These are phyloP conservation scores for Thuidium tamariscinum DNA, from an alignment of 225 moss, liverwort and hornwort species.

Conservation along the genomic window DNA sequence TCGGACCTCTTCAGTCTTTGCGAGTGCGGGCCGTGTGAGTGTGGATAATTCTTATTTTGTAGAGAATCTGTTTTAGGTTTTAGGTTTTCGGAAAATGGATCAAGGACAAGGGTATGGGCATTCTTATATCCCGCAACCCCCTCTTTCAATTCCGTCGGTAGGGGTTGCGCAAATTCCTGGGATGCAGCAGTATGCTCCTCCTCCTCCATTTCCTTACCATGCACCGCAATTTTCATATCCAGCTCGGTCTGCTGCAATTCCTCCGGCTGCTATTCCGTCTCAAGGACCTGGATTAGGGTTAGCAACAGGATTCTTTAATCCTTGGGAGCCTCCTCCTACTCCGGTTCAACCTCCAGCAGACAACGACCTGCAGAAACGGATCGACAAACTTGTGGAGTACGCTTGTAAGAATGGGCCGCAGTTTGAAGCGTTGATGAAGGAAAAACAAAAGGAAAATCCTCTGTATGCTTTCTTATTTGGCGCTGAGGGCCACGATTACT, in stretches of 20 bases:
- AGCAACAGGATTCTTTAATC: conserved; percentile 69
- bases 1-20: background rate
- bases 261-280: conserved; percentile 17
- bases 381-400: conserved; percentile 95
- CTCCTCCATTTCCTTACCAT: conserved; percentile 36
- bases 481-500: conserved; percentile 89
- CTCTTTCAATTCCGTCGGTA: conserved; percentile 14
- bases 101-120: conserved; percentile 47
- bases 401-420: conserved; percentile 97
- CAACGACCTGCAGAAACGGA: conserved; percentile 82
- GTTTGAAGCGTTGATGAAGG: conserved; percentile 99
- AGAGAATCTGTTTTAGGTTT: background rate
- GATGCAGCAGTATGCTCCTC: conserved; percentile 31
- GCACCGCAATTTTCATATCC: conserved; percentile 32
- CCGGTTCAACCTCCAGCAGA: conserved; percentile 70
- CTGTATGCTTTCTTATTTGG: conserved; percentile 90
- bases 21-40: background rate
- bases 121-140: conserved; percentile 30
- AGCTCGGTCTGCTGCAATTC: conserved; percentile 17
- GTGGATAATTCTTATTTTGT: background rate
- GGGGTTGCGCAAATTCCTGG: conserved; percentile 12
- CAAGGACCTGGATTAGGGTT: conserved; percentile 42
- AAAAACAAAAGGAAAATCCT: conserved; percentile 94
- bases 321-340: conserved; percentile 78
- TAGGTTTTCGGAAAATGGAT: conserved; percentile 23